Conservation (phyloP, 768 basidiomycete genomes). For the Boletellus ananiceps region DNA sequence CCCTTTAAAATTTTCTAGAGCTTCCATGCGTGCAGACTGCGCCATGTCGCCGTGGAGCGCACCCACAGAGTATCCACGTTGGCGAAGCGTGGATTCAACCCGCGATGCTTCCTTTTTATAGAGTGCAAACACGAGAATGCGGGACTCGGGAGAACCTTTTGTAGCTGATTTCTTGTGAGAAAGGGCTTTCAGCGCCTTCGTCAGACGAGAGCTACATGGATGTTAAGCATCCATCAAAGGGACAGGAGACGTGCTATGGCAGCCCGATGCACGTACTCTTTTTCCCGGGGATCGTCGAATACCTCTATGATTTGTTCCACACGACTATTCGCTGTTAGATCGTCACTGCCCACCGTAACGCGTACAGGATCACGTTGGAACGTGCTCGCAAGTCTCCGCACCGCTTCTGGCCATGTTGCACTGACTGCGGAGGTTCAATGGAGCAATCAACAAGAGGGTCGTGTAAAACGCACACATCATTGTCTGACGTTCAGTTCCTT, state of each 20-base stretch:
- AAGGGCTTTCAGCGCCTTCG: constrained; percentile 50
- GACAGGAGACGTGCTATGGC: background rate
- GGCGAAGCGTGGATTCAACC: constrained; percentile 73
- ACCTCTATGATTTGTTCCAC: constrained; percentile 95
- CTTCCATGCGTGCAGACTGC: constrained; percentile 77
- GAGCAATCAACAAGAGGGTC: too few relatives aligned
- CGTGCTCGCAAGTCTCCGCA: constrained; percentile 80
- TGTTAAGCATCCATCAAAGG: background rate
- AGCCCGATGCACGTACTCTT: constrained; percentile 59
- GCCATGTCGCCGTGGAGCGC: constrained; percentile 90
- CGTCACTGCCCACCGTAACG: constrained; percentile 93
- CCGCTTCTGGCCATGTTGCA: constrained; percentile 97
- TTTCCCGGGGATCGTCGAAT: constrained; percentile 76
- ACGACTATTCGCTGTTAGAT: constrained; percentile 88
- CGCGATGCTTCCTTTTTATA: constrained; percentile 97
- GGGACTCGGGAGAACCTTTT: constrained; percentile 48
- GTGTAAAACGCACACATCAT: constrained; percentile 78
- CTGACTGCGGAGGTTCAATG: constrained; percentile 55
- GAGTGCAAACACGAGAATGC: constrained; percentile 87
- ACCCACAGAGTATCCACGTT: constrained; percentile 73
- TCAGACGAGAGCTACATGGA: constrained; percentile 50
- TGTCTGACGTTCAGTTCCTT: constrained; percentile 72
- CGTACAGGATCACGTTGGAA: constrained; percentile 84
- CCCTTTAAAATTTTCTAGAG: constrained; percentile 81
- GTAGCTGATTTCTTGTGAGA: constrained; percentile 58